Conservation (phyloP, 169 alveolate genomes). For the Plasmodium relictum region DNA sequence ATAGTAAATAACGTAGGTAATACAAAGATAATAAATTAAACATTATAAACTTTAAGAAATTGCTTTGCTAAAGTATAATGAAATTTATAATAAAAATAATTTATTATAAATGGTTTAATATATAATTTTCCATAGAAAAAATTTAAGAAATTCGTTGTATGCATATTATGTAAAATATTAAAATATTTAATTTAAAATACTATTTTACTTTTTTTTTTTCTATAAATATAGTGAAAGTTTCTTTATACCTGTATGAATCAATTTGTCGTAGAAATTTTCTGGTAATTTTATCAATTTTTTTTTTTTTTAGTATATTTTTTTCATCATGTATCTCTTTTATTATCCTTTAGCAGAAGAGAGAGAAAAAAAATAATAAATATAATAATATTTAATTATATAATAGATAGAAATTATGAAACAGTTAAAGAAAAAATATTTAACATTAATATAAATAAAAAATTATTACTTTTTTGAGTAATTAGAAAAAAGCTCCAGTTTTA, state of each 20-base stretch:
- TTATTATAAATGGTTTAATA: too few relatives aligned
- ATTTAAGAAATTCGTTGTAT: too few relatives aligned
- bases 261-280: conserved; percentile 60
- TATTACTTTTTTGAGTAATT: conserved; percentile 56
- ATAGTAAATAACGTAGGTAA: too few relatives aligned
- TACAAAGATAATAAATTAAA: too few relatives aligned
- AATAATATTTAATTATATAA: background rate
- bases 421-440: background rate
- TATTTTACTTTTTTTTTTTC: background rate
- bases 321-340: conserved; percentile 62
- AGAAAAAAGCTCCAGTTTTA: conserved; percentile 49
- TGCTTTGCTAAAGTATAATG: too few relatives aligned
- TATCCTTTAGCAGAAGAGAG: conserved; percentile 24
- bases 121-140: too few relatives aligned
- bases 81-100: too few relatives aligned
- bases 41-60: too few relatives aligned
- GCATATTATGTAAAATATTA: too few relatives aligned
- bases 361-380: conserved; percentile 20
- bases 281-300: conserved; percentile 75
- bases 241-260: conserved; percentile 68
- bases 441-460: background rate
- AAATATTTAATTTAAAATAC: too few relatives aligned
- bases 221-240: background rate
- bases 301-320: conserved; percentile 33
- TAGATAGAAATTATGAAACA: conserved; percentile 1